Evolutionary conservation across 257 asterid species (phyloP).

Genomic region (Solanum rostratum): DNA sequence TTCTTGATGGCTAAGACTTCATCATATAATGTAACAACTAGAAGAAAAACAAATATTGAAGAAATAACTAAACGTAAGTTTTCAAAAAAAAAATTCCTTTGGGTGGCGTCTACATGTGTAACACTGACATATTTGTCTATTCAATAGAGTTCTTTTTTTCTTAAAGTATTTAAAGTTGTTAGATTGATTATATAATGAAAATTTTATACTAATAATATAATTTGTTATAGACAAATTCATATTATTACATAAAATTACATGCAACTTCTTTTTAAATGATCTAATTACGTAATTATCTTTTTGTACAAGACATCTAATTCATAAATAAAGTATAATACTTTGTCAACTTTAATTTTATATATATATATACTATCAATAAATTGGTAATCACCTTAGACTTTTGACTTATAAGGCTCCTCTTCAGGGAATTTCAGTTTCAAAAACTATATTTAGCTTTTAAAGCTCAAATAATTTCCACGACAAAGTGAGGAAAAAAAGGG

Average conservation of each 20-base stretch:
- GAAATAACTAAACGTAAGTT: background rate
- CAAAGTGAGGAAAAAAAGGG: background rate
- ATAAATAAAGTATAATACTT: background rate
- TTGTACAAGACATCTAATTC: background rate
- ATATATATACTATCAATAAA: background rate
- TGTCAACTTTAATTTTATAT: background rate
- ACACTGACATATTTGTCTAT: background rate
- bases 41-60: background rate
- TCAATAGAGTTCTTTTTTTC: background rate
- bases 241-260: background rate
- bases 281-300: background rate
- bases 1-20: background rate
- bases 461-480: background rate
- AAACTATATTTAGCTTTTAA: background rate
- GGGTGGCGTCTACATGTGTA: background rate
- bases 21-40: background rate
- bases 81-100: background rate
- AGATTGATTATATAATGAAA: background rate
- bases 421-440: background rate
- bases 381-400: background rate
- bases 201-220: background rate
- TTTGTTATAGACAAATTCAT: background rate
- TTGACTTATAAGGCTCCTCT: background rate
- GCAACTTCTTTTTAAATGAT: background rate
- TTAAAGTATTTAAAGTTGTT: background rate